phyloP scores from a whole-genome alignment of 2,329 filamentous ascomycete genomes.

The Didymella segeticola region DNA sequence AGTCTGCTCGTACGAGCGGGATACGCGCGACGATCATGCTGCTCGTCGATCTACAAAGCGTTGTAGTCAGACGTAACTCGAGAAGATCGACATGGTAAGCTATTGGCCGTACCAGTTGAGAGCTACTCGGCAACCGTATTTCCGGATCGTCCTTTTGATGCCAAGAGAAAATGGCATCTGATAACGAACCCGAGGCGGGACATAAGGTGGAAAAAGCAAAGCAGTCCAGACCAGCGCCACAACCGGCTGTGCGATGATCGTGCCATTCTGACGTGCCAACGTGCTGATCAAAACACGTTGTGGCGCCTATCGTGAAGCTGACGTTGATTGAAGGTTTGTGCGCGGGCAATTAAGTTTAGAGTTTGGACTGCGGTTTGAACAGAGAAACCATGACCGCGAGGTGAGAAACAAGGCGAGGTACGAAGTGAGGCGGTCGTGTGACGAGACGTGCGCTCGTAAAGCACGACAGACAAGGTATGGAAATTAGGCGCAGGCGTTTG shows the following conservation, averaged over 20 bases:
- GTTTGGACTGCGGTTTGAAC: neutral
- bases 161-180: neutral
- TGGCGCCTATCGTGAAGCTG: neutral
- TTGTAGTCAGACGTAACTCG: neutral
- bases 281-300: neutral
- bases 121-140: neutral
- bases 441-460: slow-evolving; percentile 1
- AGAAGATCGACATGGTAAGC: neutral
- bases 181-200: too few species aligned
- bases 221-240: neutral
- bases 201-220: neutral
- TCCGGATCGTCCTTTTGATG: neutral
- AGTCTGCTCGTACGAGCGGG: neutral
- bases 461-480: neutral
- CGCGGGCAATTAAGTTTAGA: neutral
- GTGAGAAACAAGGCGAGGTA: slow-evolving; percentile 1
- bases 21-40: neutral
- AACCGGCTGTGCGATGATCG: neutral
- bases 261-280: neutral
- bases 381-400: neutral
- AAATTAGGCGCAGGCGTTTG: neutral
- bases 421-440: neutral
- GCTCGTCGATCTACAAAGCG: neutral
- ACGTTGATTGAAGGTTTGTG: neutral
- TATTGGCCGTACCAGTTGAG: neutral